Evolutionary conservation across 2,329 filamentous ascomycete species (phyloP).

Genomic region (Pezizomycotina sp.): DNA sequence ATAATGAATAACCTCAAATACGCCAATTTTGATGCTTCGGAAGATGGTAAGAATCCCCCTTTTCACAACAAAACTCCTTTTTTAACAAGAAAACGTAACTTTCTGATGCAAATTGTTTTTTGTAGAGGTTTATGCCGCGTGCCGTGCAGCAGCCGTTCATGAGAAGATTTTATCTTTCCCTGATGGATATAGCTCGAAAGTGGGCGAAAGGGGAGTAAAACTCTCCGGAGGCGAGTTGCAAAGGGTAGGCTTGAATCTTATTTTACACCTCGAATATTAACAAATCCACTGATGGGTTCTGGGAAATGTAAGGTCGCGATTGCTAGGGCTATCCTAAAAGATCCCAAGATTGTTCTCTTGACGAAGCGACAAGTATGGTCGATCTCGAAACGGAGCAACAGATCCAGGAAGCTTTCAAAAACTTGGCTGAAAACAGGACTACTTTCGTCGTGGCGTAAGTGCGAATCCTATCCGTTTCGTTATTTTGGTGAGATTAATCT

Average conservation of each 20-base stretch:
- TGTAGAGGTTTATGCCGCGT: conserved; percentile 42
- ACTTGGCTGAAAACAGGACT: conserved; percentile 35
- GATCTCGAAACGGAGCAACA: conserved; percentile 33
- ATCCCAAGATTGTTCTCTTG: conserved; percentile 34
- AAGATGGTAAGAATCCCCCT: conserved; percentile 29
- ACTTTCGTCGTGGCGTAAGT: conserved; percentile 38
- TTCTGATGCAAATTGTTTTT: conserved; percentile 5
- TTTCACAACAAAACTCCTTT: not conserved
- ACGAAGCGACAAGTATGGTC: conserved; percentile 38
- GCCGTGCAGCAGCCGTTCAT: conserved; percentile 45
- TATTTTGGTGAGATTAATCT: not conserved
- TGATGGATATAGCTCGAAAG: conserved; percentile 34
- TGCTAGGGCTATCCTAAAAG: conserved; percentile 30
- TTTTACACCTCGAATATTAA: not conserved
- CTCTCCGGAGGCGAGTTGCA: conserved; percentile 39
- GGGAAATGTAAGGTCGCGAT: conserved; percentile 24
- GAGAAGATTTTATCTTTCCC: conserved; percentile 45
- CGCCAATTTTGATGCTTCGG: conserved; percentile 43
- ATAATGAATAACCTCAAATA: conserved; percentile 51
- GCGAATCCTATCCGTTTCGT: conserved; percentile 25
- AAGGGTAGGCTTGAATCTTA: conserved; percentile 25
- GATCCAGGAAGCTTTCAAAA: conserved; percentile 35
- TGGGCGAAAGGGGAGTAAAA: conserved; percentile 36
- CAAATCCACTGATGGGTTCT: not conserved
- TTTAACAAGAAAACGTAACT: conserved; percentile 1